phyloP scores from a whole-genome alignment of 345 rosid species.

The Chamaenerion angustifolium region DNA sequence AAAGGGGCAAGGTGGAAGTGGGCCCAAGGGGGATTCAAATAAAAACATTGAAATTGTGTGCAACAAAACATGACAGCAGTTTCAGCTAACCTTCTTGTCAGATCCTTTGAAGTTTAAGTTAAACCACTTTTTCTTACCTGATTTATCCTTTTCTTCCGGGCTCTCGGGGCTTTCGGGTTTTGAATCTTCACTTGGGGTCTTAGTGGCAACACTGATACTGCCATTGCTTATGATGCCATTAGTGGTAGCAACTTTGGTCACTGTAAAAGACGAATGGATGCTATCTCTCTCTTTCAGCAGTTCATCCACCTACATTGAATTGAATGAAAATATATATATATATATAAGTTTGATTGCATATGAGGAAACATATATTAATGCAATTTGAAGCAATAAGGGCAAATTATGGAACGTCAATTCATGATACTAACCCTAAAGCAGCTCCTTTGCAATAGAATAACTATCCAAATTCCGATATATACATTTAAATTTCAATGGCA shows the following conservation, averaged over 20 bases:
- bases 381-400: not conserved
- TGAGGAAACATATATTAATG: not conserved
- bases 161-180: constrained; percentile 61
- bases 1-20: no score
- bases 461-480: not conserved
- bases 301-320: constrained; percentile 60
- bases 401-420: no score
- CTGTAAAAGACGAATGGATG: constrained; percentile 64
- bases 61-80: not conserved
- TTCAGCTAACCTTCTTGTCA: constrained; percentile 54
- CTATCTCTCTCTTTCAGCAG: constrained; percentile 72
- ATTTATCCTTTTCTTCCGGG: constrained; percentile 73
- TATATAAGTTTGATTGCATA: no score
- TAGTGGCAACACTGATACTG: constrained; percentile 42
- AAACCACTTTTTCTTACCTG: constrained; percentile 88
- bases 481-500: no score
- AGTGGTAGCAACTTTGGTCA: constrained; percentile 19
- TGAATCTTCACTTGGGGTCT: constrained; percentile 43
- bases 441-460: not conserved
- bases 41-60: not conserved
- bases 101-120: constrained; percentile 78
- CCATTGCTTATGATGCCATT: constrained; percentile 7
- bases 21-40: no score
- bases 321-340: no score
- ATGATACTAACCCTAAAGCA: no score